Base-by-base conservation (phyloP, 306 rosid genomes). In the Cicer arietinum region DNA sequence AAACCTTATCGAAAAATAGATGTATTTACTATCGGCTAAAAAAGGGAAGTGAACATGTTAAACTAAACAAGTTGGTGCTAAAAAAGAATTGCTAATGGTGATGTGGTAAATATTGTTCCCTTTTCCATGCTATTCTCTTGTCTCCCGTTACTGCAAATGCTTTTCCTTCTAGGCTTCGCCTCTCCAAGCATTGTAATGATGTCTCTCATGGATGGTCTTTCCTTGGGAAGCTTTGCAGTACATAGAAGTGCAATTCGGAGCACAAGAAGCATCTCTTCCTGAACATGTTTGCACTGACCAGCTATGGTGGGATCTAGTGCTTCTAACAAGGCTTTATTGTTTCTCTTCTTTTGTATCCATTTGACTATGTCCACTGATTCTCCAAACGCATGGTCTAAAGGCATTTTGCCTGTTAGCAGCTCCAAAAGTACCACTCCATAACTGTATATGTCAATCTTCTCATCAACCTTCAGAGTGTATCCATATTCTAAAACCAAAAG, bases 261-360 rank as follows among this genome's bases (percentile, higher is more conserved):
- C n/a, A 89, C 98, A 7, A 92, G 90, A 77, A 90, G 92, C 98
- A 90, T 90, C 76, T 92, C 96, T 79, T 92, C 98, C 57, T 89
- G 92, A 13, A 90, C 88, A 78, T 90, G 90, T 67, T 82, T 89
- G 90, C 91, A 90, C 47, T 88, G 84, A 4, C 90, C 90, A 6
- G 90, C 94, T 58, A 90, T 85, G 58, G 67, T 41, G 6, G 90
- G 79, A 73, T 92, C 98, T 17, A 90, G 76, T 56, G 84, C 85
- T 70, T 87, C 96, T 82, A 84, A 84, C 53, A 87, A 60, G 14
- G 73, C 72, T 63, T 76, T 78, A 9, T 80, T 86, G 83, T 42
- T 85, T 65, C 81, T 82, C 63, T 86, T 82, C 80, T 84, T 90
- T 50, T 81, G 73, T 63, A 89, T 85, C 94, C 96, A 92, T 73